phyloP scores from a whole-genome alignment of 1,284 basidiomycete genomes.

The Waitea zeae region DNA sequence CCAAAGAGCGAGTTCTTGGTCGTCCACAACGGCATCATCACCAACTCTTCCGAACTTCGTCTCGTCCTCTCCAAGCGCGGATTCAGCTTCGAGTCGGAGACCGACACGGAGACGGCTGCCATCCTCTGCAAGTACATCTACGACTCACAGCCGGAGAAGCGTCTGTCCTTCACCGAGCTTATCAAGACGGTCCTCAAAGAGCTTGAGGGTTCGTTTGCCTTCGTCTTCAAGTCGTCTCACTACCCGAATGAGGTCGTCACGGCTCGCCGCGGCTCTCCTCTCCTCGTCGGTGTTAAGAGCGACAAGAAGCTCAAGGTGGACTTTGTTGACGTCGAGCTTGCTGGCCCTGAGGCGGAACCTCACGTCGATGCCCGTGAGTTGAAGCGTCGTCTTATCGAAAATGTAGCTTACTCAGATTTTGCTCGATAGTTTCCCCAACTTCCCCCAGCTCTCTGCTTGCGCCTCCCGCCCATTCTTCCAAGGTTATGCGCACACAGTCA shows the following conservation, averaged over 20 bases:
- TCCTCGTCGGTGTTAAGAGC: conserved; percentile 97
- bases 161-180: conserved; percentile 79
- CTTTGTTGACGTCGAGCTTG: conserved; percentile 97
- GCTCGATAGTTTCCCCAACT: conserved; percentile 26
- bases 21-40: conserved; percentile 99
- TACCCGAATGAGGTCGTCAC: conserved; percentile 95
- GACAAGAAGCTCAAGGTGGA: conserved; percentile 99
- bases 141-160: conserved; percentile 84
- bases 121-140: conserved; percentile 95
- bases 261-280: conserved; percentile 91
- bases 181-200: conserved; percentile 96
- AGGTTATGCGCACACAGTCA: conserved; percentile 89
- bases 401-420: too few relatives aligned
- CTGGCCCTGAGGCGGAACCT: conserved; percentile 50
- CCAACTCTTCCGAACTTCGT: conserved; percentile 82
- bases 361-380: conserved; percentile 42
- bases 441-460: conserved; percentile 51
- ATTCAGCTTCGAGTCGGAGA: conserved; percentile 90
- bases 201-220: conserved; percentile 98
- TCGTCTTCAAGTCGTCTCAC: conserved; percentile 96
- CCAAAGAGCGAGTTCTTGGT: conserved; percentile 74
- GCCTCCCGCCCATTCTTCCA: conserved; percentile 56
- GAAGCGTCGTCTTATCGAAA: conserved; percentile 1
- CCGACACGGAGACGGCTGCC: conserved; percentile 95
- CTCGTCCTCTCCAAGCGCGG: conserved; percentile 93